phyloP scores from a whole-genome alignment of 2,329 filamentous ascomycete species.

The Gaeumannomyces sp. region DNA sequence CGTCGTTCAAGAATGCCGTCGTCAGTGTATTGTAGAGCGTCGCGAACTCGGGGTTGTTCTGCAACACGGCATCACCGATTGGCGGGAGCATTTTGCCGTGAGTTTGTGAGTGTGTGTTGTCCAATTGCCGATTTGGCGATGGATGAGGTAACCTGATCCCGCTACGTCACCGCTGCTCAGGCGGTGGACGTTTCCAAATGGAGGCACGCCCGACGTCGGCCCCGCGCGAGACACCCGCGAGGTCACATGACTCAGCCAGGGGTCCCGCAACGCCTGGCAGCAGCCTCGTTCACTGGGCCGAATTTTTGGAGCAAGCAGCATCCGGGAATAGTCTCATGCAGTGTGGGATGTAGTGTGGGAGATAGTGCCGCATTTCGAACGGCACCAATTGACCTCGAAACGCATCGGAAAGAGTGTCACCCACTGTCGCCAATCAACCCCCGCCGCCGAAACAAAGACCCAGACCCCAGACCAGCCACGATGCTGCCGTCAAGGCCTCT shows the following conservation, averaged over 20 bases:
- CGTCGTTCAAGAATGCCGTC: slow-evolving; percentile 46
- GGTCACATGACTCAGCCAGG: neutral
- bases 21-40: slow-evolving; percentile 50
- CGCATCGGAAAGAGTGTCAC: neutral
- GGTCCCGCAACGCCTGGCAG: neutral
- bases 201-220: neutral
- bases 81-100: slow-evolving; percentile 48
- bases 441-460: neutral
- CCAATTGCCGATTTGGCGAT: neutral
- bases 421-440: neutral
- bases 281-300: neutral
- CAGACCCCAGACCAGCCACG: neutral
- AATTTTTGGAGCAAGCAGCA: neutral
- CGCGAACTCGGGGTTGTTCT: slow-evolving; percentile 55
- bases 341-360: neutral
- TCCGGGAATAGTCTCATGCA: neutral
- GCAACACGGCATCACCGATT: slow-evolving; percentile 46
- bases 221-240: slow-evolving; percentile 4
- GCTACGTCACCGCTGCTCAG: neutral
- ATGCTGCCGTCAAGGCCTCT: slow-evolving; percentile 7
- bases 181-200: neutral
- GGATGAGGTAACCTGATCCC: neutral
- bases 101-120: neutral
- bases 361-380: neutral
- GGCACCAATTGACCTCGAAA: neutral